Conservation (phyloP, 306 rosid species). For the Cucurbita moschata region DNA sequence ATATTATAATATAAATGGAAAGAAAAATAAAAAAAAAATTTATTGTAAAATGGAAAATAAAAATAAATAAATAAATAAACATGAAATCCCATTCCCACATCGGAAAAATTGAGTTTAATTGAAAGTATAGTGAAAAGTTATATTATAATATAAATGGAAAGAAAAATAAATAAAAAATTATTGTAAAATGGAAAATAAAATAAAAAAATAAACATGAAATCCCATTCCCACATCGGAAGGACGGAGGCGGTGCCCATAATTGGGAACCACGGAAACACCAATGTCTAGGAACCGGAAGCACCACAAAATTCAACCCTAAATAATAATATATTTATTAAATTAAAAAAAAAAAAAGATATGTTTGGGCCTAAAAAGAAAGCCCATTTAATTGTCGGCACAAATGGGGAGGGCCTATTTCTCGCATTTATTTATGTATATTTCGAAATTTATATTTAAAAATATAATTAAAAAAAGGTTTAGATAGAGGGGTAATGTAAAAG, state of each 20-base stretch:
- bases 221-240: neutral
- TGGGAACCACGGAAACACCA: neutral
- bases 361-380: neutral
- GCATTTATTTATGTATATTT: no score
- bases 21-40: neutral
- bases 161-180: neutral
- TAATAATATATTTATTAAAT: neutral
- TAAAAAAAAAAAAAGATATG: neutral
- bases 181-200: neutral
- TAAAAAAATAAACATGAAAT: neutral
- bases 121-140: no score
- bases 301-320: neutral
- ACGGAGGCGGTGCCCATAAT: neutral
- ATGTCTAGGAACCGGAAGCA: conserved; percentile 2
- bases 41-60: neutral
- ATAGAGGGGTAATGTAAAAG: no score
- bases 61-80: neutral
- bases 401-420: neutral
- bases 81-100: neutral
- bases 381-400: neutral
- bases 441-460: no score
- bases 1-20: no score
- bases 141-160: no score
- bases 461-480: no score
- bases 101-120: no score